phyloP scores from a whole-genome alignment of 345 rosid genomes.

The Crucihimalaya himalaica region DNA sequence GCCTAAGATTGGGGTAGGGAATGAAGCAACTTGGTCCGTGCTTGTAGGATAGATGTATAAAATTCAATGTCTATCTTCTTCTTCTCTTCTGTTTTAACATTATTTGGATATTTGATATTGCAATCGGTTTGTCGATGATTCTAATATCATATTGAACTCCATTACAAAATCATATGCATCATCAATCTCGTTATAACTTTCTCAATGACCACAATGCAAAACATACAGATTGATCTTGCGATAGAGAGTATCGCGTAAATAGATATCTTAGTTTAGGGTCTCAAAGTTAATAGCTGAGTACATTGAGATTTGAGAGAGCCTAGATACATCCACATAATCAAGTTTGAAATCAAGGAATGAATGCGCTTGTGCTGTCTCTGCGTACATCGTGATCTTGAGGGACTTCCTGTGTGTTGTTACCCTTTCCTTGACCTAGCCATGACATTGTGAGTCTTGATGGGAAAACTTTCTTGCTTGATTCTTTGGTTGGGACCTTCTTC shows the following conservation, averaged over 20 bases:
- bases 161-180: slow-evolving; percentile 12
- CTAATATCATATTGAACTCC: neutral
- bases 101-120: neutral
- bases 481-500: slow-evolving; percentile 23
- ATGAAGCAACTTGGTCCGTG: slow-evolving; percentile 43
- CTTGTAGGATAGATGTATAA: slow-evolving; percentile 34
- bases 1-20: slow-evolving; percentile 26
- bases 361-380: slow-evolving; percentile 39
- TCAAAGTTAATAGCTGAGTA: slow-evolving; percentile 20
- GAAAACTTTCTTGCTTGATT: slow-evolving; percentile 37
- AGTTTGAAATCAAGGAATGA: slow-evolving; percentile 27
- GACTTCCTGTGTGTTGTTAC: slow-evolving; percentile 22
- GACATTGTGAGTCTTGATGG: slow-evolving; percentile 32
- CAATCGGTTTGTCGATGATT: neutral
- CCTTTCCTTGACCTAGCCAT: slow-evolving; percentile 42
- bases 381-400: slow-evolving; percentile 29
- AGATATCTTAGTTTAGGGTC: neutral
- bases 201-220: slow-evolving; percentile 16
- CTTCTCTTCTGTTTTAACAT: neutral
- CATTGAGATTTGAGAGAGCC: slow-evolving; percentile 12
- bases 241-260: neutral
- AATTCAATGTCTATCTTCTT: slow-evolving; percentile 32
- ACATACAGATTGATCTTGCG: neutral
- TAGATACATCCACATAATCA: slow-evolving; percentile 13
- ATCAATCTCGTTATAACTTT: slow-evolving; percentile 9